Evolutionary conservation across 306 rosid species (phyloP).

Genomic region (Rosa lucieae): DNA sequence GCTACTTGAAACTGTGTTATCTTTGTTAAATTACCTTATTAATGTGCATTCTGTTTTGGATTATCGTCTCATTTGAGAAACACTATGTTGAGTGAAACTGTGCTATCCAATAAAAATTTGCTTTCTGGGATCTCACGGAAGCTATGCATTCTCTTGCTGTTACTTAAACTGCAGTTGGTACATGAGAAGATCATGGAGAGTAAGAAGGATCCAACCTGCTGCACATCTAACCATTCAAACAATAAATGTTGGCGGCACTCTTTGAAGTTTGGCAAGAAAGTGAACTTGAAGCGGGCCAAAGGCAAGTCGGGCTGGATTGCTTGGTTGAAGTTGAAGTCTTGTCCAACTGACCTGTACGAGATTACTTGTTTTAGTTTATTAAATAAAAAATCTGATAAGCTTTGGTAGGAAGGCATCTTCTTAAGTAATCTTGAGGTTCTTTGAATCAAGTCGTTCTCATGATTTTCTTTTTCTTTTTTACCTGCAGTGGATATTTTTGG

Average conservation of each 20-base stretch:
- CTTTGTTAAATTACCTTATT: not conserved
- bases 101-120: not conserved
- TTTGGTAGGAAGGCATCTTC: not conserved
- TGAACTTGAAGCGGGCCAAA: conserved; percentile 23
- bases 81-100: conserved; percentile 6
- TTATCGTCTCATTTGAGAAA: not conserved
- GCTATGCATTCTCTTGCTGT: not conserved
- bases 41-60: not conserved
- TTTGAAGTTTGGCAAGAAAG: conserved; percentile 37
- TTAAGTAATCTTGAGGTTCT: not conserved
- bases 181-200: conserved; percentile 2
- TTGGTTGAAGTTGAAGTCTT: conserved; percentile 17
- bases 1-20: not conserved
- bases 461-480: not conserved
- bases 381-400: not conserved
- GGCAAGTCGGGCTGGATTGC: not conserved
- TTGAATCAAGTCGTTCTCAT: not conserved
- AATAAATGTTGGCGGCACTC: conserved; percentile 66
- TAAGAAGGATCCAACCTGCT: conserved; percentile 44
- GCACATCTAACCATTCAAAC: conserved; percentile 29
- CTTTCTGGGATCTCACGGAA: not conserved
- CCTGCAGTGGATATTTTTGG: not conserved
- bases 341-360: not conserved
- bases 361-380: conserved; percentile 7
- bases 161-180: conserved; percentile 7